A percentile compares a stretch with the other conserved stretches of the same genome.
These are phyloP conservation scores for Daldinia decipiens DNA, from an alignment of 495 filamentous ascomycete species.

Conservation along the genomic window DNA sequence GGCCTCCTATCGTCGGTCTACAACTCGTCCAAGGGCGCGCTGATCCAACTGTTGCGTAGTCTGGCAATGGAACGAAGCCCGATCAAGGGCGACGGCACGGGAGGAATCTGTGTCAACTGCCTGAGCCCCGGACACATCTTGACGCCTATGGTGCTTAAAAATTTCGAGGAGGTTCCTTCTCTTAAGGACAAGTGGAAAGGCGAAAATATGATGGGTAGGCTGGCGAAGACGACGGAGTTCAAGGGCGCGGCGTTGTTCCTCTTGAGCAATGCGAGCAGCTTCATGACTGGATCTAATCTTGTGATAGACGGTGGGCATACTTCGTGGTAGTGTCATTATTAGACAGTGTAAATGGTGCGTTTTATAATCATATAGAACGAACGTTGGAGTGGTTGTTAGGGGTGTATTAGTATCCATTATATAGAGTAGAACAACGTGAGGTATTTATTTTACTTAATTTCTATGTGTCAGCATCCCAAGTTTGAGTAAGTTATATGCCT, in stretches of 20 bases:
- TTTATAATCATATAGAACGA: background rate
- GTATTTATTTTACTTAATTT: background rate
- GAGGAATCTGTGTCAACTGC: constrained; percentile 74
- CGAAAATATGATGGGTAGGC: constrained; percentile 76
- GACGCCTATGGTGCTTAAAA: constrained; percentile 75
- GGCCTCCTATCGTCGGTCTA: constrained; percentile 73
- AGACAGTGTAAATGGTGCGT: background rate
- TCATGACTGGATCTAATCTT: constrained; percentile 74
- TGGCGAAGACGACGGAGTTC: constrained; percentile 73
- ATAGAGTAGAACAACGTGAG: background rate
- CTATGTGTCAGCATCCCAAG: background rate
- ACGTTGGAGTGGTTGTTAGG: background rate
- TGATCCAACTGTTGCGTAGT: constrained; percentile 71
- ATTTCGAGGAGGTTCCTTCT: constrained; percentile 72
- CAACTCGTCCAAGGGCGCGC: constrained; percentile 75
- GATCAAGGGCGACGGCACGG: constrained; percentile 49
- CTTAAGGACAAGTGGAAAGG: constrained; percentile 68
- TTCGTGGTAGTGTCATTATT: constrained; percentile 45
- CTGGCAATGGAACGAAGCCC: constrained; percentile 79
- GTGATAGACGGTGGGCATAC: constrained; percentile 73
- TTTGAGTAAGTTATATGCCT: background rate
- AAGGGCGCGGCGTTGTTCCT: constrained; percentile 67
- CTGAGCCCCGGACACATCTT: constrained; percentile 76
- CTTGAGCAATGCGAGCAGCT: constrained; percentile 72
- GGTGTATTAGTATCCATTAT: background rate